phyloP scores from a whole-genome alignment of 2,329 filamentous ascomycete genomes.

The Colletotrichum viniferum region DNA sequence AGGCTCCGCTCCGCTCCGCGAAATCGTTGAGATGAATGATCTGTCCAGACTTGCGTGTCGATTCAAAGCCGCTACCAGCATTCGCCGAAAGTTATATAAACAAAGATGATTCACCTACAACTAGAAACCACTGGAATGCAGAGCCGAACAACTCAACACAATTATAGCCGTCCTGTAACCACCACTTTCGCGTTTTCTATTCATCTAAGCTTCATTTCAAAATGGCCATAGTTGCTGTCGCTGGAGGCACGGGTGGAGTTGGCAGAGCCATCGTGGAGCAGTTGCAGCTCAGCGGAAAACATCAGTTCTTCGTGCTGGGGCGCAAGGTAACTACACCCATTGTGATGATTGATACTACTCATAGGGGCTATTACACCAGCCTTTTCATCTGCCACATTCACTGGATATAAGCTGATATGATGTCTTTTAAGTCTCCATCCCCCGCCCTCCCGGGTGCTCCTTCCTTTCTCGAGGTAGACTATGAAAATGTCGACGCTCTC shows the following conservation, averaged over 20 bases:
- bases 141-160: background rate
- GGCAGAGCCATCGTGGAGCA: conserved; percentile 50
- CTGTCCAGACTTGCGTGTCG: background rate
- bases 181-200: background rate
- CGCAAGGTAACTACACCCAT: background rate
- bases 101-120: background rate
- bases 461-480: conserved; percentile 29
- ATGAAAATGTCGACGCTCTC: conserved; percentile 25
- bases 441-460: conserved; percentile 21
- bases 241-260: conserved; percentile 48
- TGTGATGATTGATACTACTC: background rate
- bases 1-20: background rate
- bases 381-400: background rate
- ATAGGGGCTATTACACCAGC: background rate
- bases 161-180: background rate
- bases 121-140: background rate
- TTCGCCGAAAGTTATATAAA: background rate
- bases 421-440: background rate
- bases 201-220: background rate
- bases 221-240: conserved; percentile 42
- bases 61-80: background rate
- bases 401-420: background rate
- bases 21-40: background rate
- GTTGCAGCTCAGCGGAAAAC: conserved; percentile 34
- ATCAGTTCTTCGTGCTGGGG: conserved; percentile 41